A percentile compares a stretch with the other conserved stretches of the same genome.
Evolutionary conservation across 225 moss, liverwort and hornwort genomes (phyloP).

Genomic region (Sphagnum contortum): DNA sequence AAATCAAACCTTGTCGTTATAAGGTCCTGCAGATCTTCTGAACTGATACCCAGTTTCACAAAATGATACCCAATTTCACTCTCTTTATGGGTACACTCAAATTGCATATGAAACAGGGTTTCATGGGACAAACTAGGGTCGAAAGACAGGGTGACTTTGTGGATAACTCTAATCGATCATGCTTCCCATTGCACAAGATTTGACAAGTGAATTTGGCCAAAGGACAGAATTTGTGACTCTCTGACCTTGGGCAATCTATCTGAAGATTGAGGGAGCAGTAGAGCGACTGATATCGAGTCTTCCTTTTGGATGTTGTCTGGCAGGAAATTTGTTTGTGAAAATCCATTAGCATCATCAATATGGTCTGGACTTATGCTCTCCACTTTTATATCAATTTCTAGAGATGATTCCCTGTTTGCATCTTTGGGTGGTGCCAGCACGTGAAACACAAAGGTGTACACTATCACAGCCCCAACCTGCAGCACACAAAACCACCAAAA

Average conservation of each 20-base stretch:
- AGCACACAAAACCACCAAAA: background rate
- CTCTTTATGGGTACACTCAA: too few relatives aligned
- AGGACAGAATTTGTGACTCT: too few relatives aligned
- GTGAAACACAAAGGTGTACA: conserved; percentile 73
- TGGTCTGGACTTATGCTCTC: conserved; percentile 3
- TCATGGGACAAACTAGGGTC: too few relatives aligned
- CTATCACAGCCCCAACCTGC: conserved; percentile 85
- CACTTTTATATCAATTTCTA: conserved; percentile 12
- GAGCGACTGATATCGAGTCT: conserved; percentile 13
- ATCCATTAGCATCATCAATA: background rate
- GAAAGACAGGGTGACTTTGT: too few relatives aligned
- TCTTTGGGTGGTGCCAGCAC: conserved; percentile 59
- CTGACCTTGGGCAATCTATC: too few relatives aligned
- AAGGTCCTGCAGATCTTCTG: too few relatives aligned
- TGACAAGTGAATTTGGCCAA: too few relatives aligned
- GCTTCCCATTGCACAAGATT: too few relatives aligned
- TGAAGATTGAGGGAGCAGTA: conserved; percentile 12
- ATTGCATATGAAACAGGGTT: too few relatives aligned
- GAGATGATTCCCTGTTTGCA: background rate
- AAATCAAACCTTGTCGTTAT: background rate
- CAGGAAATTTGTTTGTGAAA: background rate
- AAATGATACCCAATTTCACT: too few relatives aligned
- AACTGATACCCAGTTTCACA: too few relatives aligned
- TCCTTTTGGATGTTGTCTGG: conserved; percentile 4
- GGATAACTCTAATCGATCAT: too few relatives aligned